phyloP scores from a whole-genome alignment of 441 rosid genomes.

The Syzygium syzygioides region DNA sequence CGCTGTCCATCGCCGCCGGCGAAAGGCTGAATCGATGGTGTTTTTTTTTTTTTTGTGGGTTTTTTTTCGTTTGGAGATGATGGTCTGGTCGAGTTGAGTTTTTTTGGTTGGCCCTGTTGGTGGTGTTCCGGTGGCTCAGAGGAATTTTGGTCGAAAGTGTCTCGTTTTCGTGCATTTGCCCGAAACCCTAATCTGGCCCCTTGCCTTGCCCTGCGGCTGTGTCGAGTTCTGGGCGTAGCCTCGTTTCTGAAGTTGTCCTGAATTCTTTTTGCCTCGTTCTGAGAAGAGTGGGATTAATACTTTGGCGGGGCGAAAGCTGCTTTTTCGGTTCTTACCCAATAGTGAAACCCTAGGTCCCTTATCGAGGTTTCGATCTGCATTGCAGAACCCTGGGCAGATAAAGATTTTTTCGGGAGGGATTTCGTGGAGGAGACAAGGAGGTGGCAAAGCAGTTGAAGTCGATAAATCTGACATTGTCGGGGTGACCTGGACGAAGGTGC shows the following conservation, averaged over 20 bases:
- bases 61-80: neutral
- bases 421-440: slow-evolving; percentile 94
- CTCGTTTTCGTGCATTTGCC: neutral
- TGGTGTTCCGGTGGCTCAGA: neutral
- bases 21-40: neutral
- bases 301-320: neutral
- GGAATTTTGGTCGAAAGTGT: neutral
- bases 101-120: neutral
- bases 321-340: neutral
- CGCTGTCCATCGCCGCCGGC: neutral
- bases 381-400: slow-evolving; percentile 86
- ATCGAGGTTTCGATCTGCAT: neutral
- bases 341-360: neutral
- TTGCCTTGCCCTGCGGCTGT: neutral
- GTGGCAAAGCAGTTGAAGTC: slow-evolving; percentile 94
- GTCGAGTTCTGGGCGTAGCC: neutral
- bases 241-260: neutral
- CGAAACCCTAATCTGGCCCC: neutral
- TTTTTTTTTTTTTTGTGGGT: neutral
- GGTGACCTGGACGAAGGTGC: slow-evolving; percentile 87
- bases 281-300: neutral
- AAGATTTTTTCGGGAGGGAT: slow-evolving; percentile 72
- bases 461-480: slow-evolving; percentile 69
- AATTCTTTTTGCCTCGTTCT: neutral
- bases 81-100: neutral